A percentile compares a stretch with the other conserved stretches of the same genome.
phyloP scores from a whole-genome alignment of 2,329 filamentous ascomycete species.

The Apiospora hydei region DNA sequence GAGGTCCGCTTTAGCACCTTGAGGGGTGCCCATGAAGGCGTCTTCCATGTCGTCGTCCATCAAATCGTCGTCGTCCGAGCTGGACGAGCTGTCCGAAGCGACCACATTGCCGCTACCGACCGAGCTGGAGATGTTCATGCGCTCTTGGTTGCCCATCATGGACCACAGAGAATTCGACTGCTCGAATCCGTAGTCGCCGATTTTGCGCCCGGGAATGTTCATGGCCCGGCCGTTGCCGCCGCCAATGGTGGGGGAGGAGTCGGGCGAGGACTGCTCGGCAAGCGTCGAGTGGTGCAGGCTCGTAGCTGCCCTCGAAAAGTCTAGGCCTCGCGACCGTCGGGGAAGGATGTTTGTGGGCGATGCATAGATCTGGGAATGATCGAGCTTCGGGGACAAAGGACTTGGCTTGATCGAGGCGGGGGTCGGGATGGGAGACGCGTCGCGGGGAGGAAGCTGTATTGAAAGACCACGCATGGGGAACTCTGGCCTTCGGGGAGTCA shows the following conservation, averaged over 20 bases:
- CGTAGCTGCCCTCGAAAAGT: slow-evolving; percentile 92
- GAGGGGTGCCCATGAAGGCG: slow-evolving; percentile 82
- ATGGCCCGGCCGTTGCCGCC: slow-evolving; percentile 65
- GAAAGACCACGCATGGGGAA: slow-evolving; percentile 70
- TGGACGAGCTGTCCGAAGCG: slow-evolving; percentile 64
- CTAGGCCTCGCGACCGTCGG: slow-evolving; percentile 85
- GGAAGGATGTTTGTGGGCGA: slow-evolving; percentile 89
- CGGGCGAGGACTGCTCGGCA: slow-evolving; percentile 85
- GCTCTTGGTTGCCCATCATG: slow-evolving; percentile 73
- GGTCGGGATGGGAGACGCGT: slow-evolving; percentile 47
- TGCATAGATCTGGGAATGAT: slow-evolving; percentile 83
- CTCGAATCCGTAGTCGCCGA: slow-evolving; percentile 58
- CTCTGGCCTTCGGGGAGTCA: slow-evolving; percentile 75
- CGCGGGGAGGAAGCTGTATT: slow-evolving; percentile 71
- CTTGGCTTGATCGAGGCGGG: slow-evolving; percentile 58
- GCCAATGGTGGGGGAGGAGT: slow-evolving; percentile 86
- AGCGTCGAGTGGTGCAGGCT: slow-evolving; percentile 95
- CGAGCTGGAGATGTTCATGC: slow-evolving; percentile 78
- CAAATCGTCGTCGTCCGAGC: slow-evolving; percentile 72
- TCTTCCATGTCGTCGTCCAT: slow-evolving; percentile 83
- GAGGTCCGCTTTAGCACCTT: slow-evolving; percentile 68
- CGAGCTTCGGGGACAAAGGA: slow-evolving; percentile 85
- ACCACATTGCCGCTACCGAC: slow-evolving; percentile 75
- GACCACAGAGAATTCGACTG: slow-evolving; percentile 79
- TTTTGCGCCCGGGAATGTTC: slow-evolving; percentile 63